phyloP scores from a whole-genome alignment of 768 basidiomycete species.

The Macrolepiota fuliginosa region DNA sequence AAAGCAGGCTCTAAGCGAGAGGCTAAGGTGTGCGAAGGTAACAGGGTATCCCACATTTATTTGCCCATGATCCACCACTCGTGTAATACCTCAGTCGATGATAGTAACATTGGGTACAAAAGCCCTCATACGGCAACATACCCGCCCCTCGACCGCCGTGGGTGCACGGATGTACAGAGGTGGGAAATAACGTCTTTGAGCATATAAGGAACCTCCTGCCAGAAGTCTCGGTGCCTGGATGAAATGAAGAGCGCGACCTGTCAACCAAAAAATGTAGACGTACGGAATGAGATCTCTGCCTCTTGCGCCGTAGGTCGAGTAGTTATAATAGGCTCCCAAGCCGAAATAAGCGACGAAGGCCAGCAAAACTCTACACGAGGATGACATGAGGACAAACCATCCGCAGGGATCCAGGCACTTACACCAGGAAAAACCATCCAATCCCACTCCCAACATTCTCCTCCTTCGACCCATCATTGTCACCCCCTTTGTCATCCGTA shows the following conservation, averaged over 20 bases:
- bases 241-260: constrained; percentile 3
- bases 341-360: constrained; percentile 69
- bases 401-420: constrained; percentile 26
- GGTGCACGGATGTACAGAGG: constrained; percentile 70
- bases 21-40: background rate
- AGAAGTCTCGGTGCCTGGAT: constrained; percentile 81
- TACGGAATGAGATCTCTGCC: constrained; percentile 85
- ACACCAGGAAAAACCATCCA: constrained; percentile 90
- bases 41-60: background rate
- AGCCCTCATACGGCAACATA: constrained; percentile 69
- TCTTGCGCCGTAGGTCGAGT: constrained; percentile 80
- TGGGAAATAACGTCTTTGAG: constrained; percentile 74
- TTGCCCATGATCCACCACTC: background rate
- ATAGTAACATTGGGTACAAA: background rate
- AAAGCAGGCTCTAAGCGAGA: background rate
- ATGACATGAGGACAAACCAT: constrained; percentile 1
- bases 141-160: constrained; percentile 63
- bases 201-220: constrained; percentile 89
- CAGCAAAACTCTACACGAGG: constrained; percentile 51
- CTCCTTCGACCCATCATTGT: constrained; percentile 25
- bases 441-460: constrained; percentile 66
- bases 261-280: constrained; percentile 28
- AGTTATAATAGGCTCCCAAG: constrained; percentile 85
- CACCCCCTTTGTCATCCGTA: constrained; percentile 30
- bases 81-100: background rate